Evolutionary conservation across 768 basidiomycete species (phyloP), one percentile per base, ranked within the genome.

Genomic region (Hericium alpestre): DNA sequence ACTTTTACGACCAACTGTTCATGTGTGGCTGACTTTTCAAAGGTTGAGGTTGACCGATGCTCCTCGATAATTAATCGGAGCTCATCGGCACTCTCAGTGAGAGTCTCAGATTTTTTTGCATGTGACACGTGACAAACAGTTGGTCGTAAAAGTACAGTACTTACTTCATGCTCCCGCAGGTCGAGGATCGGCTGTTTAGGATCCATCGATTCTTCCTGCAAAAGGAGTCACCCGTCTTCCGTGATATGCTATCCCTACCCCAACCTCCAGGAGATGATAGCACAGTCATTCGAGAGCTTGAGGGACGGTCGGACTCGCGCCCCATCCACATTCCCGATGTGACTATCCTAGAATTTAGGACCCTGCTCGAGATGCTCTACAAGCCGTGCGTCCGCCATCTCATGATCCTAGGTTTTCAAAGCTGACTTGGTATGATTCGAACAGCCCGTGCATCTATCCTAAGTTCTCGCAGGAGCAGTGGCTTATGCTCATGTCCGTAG

Each of bases 141-240:
- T n/a, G n/a, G n/a, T n/a, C n/a, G n/a, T n/a, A n/a, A n/a, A n/a
- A n/a, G n/a, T n/a, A n/a, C n/a, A n/a, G n/a, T 32, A 9, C 6
- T 32, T 2, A 32, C 8, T 32, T 5, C 2, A 1, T 9, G 6
- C 37, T 20, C 39, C 27, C 12, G 38, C 51, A 61, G 58, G 61
- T 59, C n/a, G 62, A 65, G 48, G 25, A 56, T 16, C 64, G 59
- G 11, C 61, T 66, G 13, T 66, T 61, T 57, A 64, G 51, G 39
- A 51, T 66, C 5, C 65, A 66, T 53, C 53, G 50, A 13, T 57
- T 60, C 53, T 65, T 64, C 51, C 55, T 66, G 12, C 50, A 55
- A 43, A 55, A 16, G 0, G 51, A 63, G 46, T 65, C 65, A 2
- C 54, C 49, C 11, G 49, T 51, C 18, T 51, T 51, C 49, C 22